Conservation (phyloP, 2,329 filamentous ascomycete genomes). For the Aspergillus unguis region DNA sequence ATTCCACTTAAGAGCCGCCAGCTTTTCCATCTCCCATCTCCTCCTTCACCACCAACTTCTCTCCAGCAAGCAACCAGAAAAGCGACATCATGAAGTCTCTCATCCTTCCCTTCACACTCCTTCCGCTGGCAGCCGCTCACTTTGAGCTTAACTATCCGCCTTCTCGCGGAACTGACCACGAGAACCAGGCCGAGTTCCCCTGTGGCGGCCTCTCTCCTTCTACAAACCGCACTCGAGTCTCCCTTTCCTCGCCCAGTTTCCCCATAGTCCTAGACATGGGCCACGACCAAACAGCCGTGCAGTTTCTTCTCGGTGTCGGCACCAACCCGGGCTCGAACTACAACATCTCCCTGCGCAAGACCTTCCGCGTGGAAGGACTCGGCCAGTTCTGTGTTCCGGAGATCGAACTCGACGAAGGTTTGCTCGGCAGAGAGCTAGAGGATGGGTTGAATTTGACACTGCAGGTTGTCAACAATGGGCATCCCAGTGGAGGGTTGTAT, state of each 20-base stretch:
- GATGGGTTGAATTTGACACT: constrained; percentile 65
- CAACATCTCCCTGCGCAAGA: constrained; percentile 64
- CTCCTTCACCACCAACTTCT: neutral
- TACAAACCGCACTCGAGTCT: constrained; percentile 47
- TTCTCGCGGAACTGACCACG: constrained; percentile 49
- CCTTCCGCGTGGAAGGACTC: constrained; percentile 58
- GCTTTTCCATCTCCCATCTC: neutral
- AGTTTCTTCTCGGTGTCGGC: constrained; percentile 53
- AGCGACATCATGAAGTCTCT: constrained; percentile 32
- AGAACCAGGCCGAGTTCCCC: constrained; percentile 46
- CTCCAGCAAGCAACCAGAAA: neutral
- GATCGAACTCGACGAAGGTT: constrained; percentile 41
- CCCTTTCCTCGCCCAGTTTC: constrained; percentile 47
- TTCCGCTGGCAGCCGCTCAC: constrained; percentile 52
- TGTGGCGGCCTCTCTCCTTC: constrained; percentile 51
- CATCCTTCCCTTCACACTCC: constrained; percentile 35
- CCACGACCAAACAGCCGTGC: constrained; percentile 52
- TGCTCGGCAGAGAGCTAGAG: constrained; percentile 45
- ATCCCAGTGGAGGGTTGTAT: constrained; percentile 61
- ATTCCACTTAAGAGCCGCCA: too few species aligned
- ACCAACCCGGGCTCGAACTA: constrained; percentile 57
- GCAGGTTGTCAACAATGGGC: constrained; percentile 65
- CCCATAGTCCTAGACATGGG: constrained; percentile 53
- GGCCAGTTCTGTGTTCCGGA: constrained; percentile 65
- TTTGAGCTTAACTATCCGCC: constrained; percentile 55